Evolutionary conservation across 2,329 filamentous ascomycete species (phyloP), one percentile per base, ranked within the genome.

Genomic region (Pleoardoris graminearum): DNA sequence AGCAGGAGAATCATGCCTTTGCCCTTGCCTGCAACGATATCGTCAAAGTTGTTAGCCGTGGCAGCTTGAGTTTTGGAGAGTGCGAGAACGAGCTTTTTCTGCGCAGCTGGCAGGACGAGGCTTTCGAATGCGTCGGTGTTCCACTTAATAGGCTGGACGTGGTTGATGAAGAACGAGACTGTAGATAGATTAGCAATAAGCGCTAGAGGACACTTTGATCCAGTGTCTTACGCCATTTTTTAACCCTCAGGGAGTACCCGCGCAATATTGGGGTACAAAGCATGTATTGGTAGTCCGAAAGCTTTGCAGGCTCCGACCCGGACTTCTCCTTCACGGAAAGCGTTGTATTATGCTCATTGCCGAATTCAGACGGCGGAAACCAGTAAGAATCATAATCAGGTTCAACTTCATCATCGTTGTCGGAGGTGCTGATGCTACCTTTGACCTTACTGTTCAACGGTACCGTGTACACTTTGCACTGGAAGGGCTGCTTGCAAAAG

Each of bases 11-110:
- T 43, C 39, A 43, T 43, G 16, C 39, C 39, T 32, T 43, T 56
- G 48, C 70, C 69, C 50, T 72, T 70, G 1, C 68, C 69, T 48
- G 66, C 58, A 27, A 72, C 62, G 5, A 72, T 53, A 52, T 72
- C 69, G 39, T 69, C 66, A 32, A 70, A 55, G 8, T 49, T 14
- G 7, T 53, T 51, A 25, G 53, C 55, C 19, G 54, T 55, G 14
- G 42, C 22, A 29, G 61, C 50, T 32, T 69, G 64, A 36, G 53
- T 65, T 35, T 62, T 53, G 5, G 65, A 64, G 23, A 69, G 63
- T 1, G 66, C 62, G 17, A 62, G 51, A 17, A 70, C 63, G 19
- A 69, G 56, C 23, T 66, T 57, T 43, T 69, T 69, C 41, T 67
- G 62, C 7, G 60, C 60, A 16, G 58, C 43, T 8, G 64, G 63